phyloP scores from a whole-genome alignment of 495 filamentous ascomycete genomes.

The Neurospora intermedia region DNA sequence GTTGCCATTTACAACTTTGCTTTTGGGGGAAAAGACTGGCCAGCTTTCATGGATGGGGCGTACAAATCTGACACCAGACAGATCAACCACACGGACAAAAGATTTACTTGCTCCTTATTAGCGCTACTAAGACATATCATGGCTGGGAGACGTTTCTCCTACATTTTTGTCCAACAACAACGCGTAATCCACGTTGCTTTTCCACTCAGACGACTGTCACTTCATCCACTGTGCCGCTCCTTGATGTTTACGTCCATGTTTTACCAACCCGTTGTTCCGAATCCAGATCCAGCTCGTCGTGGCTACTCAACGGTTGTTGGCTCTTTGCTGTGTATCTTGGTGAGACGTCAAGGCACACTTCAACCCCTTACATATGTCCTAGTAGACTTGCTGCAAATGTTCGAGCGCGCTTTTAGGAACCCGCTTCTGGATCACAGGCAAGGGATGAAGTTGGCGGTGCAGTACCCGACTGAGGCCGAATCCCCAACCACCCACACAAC shows the following conservation, averaged over 20 bases:
- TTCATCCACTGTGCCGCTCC: neutral
- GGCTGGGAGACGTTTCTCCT: neutral
- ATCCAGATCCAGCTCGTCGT: neutral
- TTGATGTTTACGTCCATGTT: neutral
- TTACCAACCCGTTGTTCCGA: neutral
- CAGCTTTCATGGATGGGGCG: neutral
- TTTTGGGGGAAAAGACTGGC: neutral
- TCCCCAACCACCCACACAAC: neutral
- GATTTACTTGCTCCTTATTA: neutral
- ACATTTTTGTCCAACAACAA: neutral
- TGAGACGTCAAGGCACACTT: neutral
- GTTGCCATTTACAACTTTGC: neutral
- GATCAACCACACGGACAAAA: neutral
- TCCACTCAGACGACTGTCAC: neutral
- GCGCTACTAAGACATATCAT: neutral
- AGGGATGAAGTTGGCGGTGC: neutral
- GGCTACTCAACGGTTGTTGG: neutral
- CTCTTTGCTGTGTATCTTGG: neutral
- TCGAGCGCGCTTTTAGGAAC: neutral
- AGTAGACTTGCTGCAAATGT: neutral
- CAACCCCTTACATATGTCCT: neutral
- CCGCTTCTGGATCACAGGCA: neutral
- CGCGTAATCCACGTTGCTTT: neutral
- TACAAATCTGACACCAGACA: neutral
- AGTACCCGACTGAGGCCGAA: neutral